A percentile compares a stretch with the other conserved stretches of the same genome.
These are phyloP conservation scores for Ramaria sp. DNA, from an alignment of 768 basidiomycete genomes.

Conservation along the genomic window DNA sequence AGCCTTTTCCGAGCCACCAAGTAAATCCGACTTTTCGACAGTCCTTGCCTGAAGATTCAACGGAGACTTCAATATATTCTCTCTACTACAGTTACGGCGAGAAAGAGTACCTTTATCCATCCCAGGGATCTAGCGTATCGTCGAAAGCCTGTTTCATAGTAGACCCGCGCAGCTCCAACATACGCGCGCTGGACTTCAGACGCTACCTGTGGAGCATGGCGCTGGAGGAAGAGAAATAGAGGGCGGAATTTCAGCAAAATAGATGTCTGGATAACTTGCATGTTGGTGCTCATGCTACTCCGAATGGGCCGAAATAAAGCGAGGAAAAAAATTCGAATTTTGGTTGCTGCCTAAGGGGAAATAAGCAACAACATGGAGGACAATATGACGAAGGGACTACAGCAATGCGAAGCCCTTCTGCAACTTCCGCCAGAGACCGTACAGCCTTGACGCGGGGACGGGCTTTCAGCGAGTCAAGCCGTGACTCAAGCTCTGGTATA, in stretches of 20 bases:
- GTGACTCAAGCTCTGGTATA: slow-evolving; percentile 71
- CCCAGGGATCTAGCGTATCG: slow-evolving; percentile 77
- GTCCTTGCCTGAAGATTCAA: slow-evolving; percentile 41
- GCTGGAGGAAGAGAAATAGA: slow-evolving; percentile 75
- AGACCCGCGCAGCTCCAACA: slow-evolving; percentile 68
- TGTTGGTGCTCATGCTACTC: slow-evolving; percentile 76
- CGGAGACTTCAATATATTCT: neutral
- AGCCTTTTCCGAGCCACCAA: slow-evolving; percentile 36
- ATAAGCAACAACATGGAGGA: neutral
- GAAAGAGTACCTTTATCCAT: slow-evolving; percentile 52
- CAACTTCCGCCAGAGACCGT: slow-evolving; percentile 69
- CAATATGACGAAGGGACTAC: slow-evolving; percentile 32
- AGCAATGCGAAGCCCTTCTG: slow-evolving; percentile 81
- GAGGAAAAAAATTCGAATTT: slow-evolving; percentile 79
- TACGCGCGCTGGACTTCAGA: slow-evolving; percentile 85
- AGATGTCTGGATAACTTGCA: slow-evolving; percentile 86
- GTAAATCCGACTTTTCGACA: slow-evolving; percentile 56
- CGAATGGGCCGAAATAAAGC: slow-evolving; percentile 75
- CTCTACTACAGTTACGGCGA: neutral
- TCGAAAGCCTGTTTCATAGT: slow-evolving; percentile 93
- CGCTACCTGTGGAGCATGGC: slow-evolving; percentile 73
- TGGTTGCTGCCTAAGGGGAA: slow-evolving; percentile 64
- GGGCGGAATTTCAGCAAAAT: slow-evolving; percentile 74
- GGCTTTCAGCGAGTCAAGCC: slow-evolving; percentile 54
- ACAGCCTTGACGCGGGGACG: slow-evolving; percentile 82